Evolutionary conservation across 177 flowering plant genomes (phyloP), one percentile per base, ranked within the genome.

Genomic region (Vitis hybrid): DNA sequence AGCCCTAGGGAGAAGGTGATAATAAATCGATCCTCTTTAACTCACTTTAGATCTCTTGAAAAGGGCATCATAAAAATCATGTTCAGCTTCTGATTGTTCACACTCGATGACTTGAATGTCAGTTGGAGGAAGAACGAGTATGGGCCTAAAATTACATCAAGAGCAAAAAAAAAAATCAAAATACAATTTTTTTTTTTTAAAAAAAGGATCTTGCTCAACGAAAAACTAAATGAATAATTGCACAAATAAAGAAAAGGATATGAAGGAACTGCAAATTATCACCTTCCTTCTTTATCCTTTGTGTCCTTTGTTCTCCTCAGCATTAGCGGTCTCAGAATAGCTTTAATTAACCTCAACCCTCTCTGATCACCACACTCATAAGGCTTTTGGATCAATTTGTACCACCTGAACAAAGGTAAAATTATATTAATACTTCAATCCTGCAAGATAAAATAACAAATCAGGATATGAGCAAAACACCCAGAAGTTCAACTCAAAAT

Each of bases 281-380:
- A 87, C 92, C 94, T 88, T 82, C 97, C 94, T 55, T 83, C 77
- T 73, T 82, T 84, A 65, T 91, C 94, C 65, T 75, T 84, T 11
- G 88, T 80, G 10, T 88, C 91, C 77, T 90, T 91, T 52, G 91
- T 90, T 80, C 94, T 86, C 76, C 93, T 84, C 70, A 91, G 73
- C 97, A 91, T 91, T 53, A 90, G 70, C 59, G 91, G 84, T 78
- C 84, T 85, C 57, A 90, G 65, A 67, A 91, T 88, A 45, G 91
- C 86, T 75, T 85, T 88, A 51, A 90, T 77, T 75, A 86, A 73
- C 64, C 72, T 79, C 72, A 88, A 45, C 2, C 87, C 94, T 80
- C 87, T 85, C 22, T 69, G 84, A 72, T 88, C 91, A 50, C 89
- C 91, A 74, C 67, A 77, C 60, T 91, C 97, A 70, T 86, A 90